These are phyloP conservation scores for Panaeolus papilionaceus DNA, from an alignment of 768 basidiomycete genomes.

Conservation along the genomic window DNA sequence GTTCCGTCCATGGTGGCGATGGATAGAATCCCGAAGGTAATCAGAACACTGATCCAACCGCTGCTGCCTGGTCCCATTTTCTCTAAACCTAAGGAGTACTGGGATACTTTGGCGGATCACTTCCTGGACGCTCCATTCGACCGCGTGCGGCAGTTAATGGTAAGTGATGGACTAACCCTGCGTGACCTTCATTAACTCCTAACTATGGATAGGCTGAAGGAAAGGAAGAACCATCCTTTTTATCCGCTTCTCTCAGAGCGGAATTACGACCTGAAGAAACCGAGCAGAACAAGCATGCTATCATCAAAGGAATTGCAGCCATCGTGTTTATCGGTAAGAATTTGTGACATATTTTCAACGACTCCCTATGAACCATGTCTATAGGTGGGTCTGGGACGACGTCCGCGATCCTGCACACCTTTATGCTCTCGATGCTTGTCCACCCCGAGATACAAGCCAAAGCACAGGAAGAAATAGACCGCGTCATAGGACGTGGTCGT, in stretches of 20 bases:
- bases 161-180: not conserved
- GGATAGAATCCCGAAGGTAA: slow-evolving; percentile 12
- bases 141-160: slow-evolving; percentile 10
- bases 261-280: slow-evolving; percentile 1
- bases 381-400: slow-evolving; percentile 23
- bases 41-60: slow-evolving; percentile 10
- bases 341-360: not conserved
- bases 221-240: slow-evolving; percentile 17
- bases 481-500: slow-evolving; percentile 33
- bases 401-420: slow-evolving; percentile 27
- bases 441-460: slow-evolving; percentile 31
- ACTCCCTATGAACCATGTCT: not conserved
- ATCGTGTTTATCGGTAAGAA: slow-evolving; percentile 14
- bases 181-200: not conserved
- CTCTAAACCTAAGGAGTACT: slow-evolving; percentile 13
- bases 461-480: slow-evolving; percentile 35
- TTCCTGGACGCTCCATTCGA: slow-evolving; percentile 14
- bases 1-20: slow-evolving; percentile 14
- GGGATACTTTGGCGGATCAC: slow-evolving; percentile 6
- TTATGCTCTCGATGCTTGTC: slow-evolving; percentile 36
- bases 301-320: slow-evolving; percentile 18
- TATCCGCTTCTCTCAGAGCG: slow-evolving; percentile 13
- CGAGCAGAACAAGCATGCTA: slow-evolving; percentile 2
- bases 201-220: slow-evolving; percentile 14
- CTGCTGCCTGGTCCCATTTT: slow-evolving; percentile 13